Evolutionary conservation across 1,139 yeast species (phyloP).

Genomic region (Barnettozyma hawaiiensis): DNA sequence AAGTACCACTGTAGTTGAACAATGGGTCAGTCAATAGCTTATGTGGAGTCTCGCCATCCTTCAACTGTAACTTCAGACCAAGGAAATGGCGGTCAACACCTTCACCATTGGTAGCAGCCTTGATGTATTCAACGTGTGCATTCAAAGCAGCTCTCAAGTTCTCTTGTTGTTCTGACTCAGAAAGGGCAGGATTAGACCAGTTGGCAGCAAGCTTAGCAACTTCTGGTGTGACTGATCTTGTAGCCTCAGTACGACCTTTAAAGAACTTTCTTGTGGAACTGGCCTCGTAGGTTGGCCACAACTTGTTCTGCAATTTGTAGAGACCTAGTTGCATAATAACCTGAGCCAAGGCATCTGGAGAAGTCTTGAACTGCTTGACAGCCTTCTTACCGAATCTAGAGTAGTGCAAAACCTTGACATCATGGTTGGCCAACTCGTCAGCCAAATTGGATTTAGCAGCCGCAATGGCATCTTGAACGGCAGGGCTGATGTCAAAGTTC

Average conservation of each 20-base stretch:
- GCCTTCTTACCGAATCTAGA: conserved; percentile 66
- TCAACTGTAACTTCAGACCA: conserved; percentile 74
- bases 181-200: conserved; percentile 58
- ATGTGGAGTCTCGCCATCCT: conserved; percentile 58
- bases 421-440: conserved; percentile 45
- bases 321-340: conserved; percentile 72
- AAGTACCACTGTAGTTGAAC: conserved; percentile 66
- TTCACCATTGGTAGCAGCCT: conserved; percentile 75
- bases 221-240: conserved; percentile 80
- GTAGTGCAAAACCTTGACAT: conserved; percentile 63
- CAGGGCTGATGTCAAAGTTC: conserved; percentile 42
- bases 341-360: conserved; percentile 78
- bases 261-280: conserved; percentile 90
- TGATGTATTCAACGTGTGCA: conserved; percentile 70
- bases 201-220: conserved; percentile 68
- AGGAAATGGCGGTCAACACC: conserved; percentile 95
- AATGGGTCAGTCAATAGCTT: conserved; percentile 73
- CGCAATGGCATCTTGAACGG: conserved; percentile 46
- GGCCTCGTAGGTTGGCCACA: conserved; percentile 91
- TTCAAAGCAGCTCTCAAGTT: conserved; percentile 70
- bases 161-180: conserved; percentile 53
- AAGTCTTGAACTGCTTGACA: conserved; percentile 61
- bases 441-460: conserved; percentile 54
- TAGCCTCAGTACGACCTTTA: conserved; percentile 95
- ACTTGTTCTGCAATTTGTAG: conserved; percentile 73